A percentile compares a stretch with the other conserved stretches of the same genome.
phyloP scores from a whole-genome alignment of 1,139 yeast species.

The Yamadazyma membranifaciens region DNA sequence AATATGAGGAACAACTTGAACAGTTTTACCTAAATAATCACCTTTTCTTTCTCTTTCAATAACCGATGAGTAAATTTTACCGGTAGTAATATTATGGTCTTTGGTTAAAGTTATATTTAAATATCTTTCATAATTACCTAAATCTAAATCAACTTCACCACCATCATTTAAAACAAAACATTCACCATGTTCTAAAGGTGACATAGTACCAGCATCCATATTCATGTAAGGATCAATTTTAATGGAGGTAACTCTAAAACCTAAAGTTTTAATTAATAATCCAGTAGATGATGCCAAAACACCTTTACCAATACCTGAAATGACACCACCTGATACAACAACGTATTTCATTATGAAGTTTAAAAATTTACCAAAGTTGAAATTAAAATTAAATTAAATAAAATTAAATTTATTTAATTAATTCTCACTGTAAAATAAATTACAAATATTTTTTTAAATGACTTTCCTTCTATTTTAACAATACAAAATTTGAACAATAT shows the following conservation, averaged over 20 bases:
- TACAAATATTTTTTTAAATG: too few species aligned
- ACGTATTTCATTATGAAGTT: constrained; percentile 86
- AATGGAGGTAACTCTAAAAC: constrained; percentile 92
- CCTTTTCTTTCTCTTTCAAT: constrained; percentile 95
- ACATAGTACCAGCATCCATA: constrained; percentile 99
- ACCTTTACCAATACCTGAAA: constrained; percentile 98
- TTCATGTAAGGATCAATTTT: constrained; percentile 99
- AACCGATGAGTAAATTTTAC: constrained; percentile 92
- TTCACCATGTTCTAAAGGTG: constrained; percentile 98
- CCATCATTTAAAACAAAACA: constrained; percentile 98
- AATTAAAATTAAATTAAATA: too few species aligned
- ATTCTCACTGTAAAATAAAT: too few species aligned
- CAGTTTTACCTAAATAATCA: constrained; percentile 98
- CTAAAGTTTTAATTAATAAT: constrained; percentile 86
- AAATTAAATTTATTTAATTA: too few species aligned
- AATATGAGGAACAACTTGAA: constrained; percentile 97
- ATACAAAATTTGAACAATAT: constrained; percentile 6
- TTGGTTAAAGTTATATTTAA: constrained; percentile 87
- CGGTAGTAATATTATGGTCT: constrained; percentile 97
- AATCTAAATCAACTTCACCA: constrained; percentile 96
- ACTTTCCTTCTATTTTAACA: too few species aligned
- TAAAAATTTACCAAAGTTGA: neutral
- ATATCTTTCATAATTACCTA: constrained; percentile 97
- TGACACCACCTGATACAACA: constrained; percentile 98
- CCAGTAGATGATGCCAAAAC: constrained; percentile 97